Base-by-base conservation (phyloP, 2,329 filamentous ascomycete genomes). In the Talaromyces amestolkiae region DNA sequence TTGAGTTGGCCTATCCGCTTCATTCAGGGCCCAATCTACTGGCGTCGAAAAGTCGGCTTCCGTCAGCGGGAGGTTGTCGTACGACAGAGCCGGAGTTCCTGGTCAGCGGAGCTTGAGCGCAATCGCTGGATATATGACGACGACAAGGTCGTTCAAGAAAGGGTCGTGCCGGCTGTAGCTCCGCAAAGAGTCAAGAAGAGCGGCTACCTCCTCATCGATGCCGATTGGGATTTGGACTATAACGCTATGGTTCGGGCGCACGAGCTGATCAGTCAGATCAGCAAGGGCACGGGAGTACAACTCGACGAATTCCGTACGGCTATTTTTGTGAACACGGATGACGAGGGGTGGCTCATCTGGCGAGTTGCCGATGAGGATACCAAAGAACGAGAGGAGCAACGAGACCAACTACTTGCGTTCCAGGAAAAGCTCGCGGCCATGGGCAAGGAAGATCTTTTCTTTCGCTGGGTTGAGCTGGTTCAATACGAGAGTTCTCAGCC, bases 371-470 rank as follows among this genome's bases (percentile, higher is more conserved):
- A 82, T 70, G 81, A 85, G 66, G 79, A 79, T 67, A 69, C 27
- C 69, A 81, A 85, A 65, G 80, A 79, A 68, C 69, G 33, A 67
- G 70, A 65, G 35, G 45, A 69, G 39, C 76, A 79, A 60, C 72
- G 78, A 2, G 86, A 88, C 68, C 92, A 95, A 78, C 89, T 97
- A 9, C 86, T 95, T 68, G 84, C 85, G 2, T 96, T 97, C 76
- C 89, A 91, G 71, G 90, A 95, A 51, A 87, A 88, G 22, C 83
- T 97, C 70, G 84, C 86, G 1, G 84, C 84, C 2, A 83, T 95
- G 77, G 92, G 90, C 51, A 96, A 97, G 78, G 93, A 97, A 76
- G 88, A 90, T 69, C 77, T 97, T 62, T 97, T 97, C 80, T 97
- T 91, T 80, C 87, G 90, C 64, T 97, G 93, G 92, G 91, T 97